These are phyloP conservation scores for Daedaleopsis nitida DNA, from an alignment of 768 basidiomycete genomes.

Conservation along the genomic window DNA sequence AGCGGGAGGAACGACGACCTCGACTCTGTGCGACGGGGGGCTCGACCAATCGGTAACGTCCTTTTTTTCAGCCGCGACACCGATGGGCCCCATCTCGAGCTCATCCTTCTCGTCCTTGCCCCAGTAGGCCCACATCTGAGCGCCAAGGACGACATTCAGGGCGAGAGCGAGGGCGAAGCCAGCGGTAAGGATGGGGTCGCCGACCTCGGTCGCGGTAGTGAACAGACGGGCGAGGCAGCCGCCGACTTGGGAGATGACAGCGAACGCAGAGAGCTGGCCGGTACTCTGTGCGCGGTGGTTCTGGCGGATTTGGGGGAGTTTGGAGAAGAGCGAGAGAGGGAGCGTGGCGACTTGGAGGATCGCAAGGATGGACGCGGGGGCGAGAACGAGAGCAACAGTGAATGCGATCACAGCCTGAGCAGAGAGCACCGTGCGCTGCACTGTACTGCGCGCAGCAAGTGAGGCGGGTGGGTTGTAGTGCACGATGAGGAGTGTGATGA, in stretches of 20 bases:
- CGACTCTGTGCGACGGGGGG: constrained; percentile 33
- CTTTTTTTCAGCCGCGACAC: constrained; percentile 27
- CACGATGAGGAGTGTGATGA: constrained; percentile 89
- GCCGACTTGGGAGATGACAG: constrained; percentile 82
- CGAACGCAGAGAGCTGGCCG: constrained; percentile 93
- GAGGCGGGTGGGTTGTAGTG: constrained; percentile 50
- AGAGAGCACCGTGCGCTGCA: constrained; percentile 34
- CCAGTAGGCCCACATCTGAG: constrained; percentile 87
- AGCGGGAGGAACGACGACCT: constrained; percentile 46
- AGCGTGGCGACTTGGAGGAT: constrained; percentile 84
- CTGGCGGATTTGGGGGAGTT: constrained; percentile 89
- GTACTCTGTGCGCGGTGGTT: constrained; percentile 79
- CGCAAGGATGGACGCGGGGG: constrained; percentile 56
- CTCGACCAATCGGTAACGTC: constrained; percentile 4
- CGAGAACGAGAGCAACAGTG: constrained; percentile 45
- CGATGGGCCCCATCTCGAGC: constrained; percentile 21
- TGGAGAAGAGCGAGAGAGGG: constrained; percentile 89
- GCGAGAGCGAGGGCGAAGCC: constrained; percentile 83
- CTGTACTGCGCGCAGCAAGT: constrained; percentile 24
- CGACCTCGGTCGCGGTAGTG: constrained; percentile 90
- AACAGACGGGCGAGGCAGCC: constrained; percentile 93
- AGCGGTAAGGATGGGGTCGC: constrained; percentile 76
- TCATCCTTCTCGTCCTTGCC: constrained; percentile 48
- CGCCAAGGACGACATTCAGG: constrained; percentile 82
- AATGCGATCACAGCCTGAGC: constrained; percentile 42